phyloP scores from a whole-genome alignment of 768 basidiomycete genomes.

The Termitomyces sp. region DNA sequence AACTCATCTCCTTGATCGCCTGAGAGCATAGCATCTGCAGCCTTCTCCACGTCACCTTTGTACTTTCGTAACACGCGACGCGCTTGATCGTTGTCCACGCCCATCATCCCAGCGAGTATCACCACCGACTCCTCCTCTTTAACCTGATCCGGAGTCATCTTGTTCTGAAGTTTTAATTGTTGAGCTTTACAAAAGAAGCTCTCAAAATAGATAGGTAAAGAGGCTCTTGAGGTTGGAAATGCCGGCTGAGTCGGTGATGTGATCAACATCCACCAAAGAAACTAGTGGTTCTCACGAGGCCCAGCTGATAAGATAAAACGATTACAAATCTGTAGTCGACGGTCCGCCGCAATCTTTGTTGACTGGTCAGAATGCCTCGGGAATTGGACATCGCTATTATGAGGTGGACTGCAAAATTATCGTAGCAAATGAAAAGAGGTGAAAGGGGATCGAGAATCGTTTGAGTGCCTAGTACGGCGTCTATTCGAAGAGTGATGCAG shows the following conservation, averaged over 20 bases:
- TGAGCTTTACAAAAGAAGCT: background rate
- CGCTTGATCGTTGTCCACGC: constrained; percentile 36
- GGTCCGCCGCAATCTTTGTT: no score
- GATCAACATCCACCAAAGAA: background rate
- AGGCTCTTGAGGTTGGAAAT: background rate
- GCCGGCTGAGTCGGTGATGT: background rate
- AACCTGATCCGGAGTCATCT: constrained; percentile 20
- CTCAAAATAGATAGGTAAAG: background rate
- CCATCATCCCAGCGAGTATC: constrained; percentile 29
- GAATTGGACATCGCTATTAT: background rate
- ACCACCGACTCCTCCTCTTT: constrained; percentile 27
- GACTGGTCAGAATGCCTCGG: no score
- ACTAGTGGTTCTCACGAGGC: background rate
- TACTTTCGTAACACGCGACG: constrained; percentile 56
- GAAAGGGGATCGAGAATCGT: no score
- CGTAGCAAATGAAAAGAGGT: background rate
- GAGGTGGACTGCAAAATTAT: background rate
- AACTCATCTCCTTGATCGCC: constrained; percentile 39
- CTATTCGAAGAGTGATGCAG: background rate
- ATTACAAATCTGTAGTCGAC: no score
- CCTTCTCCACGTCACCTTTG: constrained; percentile 53
- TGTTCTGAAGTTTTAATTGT: background rate
- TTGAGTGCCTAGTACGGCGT: background rate
- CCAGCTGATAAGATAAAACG: no score
- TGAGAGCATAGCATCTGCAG: constrained; percentile 48